Evolutionary conservation across 2,329 filamentous ascomycete species (phyloP).

Genomic region (Helicocarpus griseus): DNA sequence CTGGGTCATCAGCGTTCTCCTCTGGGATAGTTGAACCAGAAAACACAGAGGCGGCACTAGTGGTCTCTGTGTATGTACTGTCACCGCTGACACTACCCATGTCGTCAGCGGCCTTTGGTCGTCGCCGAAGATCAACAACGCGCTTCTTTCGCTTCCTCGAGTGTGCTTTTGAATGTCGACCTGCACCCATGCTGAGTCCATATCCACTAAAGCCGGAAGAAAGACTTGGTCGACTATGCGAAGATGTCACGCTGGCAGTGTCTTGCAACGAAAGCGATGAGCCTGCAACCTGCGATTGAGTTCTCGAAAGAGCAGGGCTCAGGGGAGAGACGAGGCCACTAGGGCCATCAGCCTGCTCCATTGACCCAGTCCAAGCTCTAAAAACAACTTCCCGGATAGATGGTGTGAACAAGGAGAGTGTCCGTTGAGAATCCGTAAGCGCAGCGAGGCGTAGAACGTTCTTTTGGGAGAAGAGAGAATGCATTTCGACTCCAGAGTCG

Average conservation of each 20-base stretch:
- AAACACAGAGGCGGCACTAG: slow-evolving; percentile 38
- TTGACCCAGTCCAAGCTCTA: slow-evolving; percentile 76
- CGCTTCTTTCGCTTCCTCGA: slow-evolving; percentile 40
- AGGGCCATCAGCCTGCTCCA: slow-evolving; percentile 56
- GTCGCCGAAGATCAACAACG: slow-evolving; percentile 39
- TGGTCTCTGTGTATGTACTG: slow-evolving; percentile 30
- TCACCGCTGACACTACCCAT: slow-evolving; percentile 34
- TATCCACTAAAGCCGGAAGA: slow-evolving; percentile 29
- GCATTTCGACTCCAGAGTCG: slow-evolving; percentile 69
- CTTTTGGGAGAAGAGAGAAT: slow-evolving; percentile 91
- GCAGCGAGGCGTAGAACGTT: slow-evolving; percentile 76
- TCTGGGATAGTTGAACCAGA: slow-evolving; percentile 48
- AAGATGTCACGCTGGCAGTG: slow-evolving; percentile 54
- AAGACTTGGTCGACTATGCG: slow-evolving; percentile 48
- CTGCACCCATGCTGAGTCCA: slow-evolving; percentile 30
- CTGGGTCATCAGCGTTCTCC: slow-evolving; percentile 47
- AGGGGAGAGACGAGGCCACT: slow-evolving; percentile 30
- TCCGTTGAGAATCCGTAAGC: slow-evolving; percentile 79
- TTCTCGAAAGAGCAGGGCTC: slow-evolving; percentile 48
- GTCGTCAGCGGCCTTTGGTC: slow-evolving; percentile 32
- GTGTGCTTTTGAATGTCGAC: slow-evolving; percentile 36
- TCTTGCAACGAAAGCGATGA: slow-evolving; percentile 68
- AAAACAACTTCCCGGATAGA: slow-evolving; percentile 86
- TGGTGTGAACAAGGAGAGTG: slow-evolving; percentile 82
- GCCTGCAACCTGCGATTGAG: slow-evolving; percentile 50